Evolutionary conservation across 352 stramenopile species (phyloP).

Genomic region (Pythium rhizo-oryzae): DNA sequence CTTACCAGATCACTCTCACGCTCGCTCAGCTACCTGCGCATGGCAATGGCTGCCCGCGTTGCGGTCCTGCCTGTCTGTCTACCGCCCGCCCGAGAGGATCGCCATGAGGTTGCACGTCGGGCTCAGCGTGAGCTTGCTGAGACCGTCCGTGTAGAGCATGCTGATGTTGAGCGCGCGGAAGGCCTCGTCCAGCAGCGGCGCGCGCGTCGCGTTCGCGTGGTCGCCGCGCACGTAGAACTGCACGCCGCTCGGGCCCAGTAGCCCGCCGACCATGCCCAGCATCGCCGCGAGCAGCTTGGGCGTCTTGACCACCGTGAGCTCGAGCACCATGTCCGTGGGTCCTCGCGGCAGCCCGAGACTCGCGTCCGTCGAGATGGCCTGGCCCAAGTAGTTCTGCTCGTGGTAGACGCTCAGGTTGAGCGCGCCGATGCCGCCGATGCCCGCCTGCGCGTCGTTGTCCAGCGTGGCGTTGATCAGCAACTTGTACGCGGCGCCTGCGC

Average conservation of each 20-base stretch:
- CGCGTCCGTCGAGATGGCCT: slow-evolving; percentile 47
- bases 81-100: slow-evolving; percentile 19
- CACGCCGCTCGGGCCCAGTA: slow-evolving; percentile 33
- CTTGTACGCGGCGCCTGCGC: slow-evolving; percentile 39
- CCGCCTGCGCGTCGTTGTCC: slow-evolving; percentile 45
- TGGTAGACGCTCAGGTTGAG: slow-evolving; percentile 80
- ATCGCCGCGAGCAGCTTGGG: slow-evolving; percentile 31
- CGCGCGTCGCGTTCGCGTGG: slow-evolving; percentile 48
- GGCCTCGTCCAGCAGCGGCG: slow-evolving; percentile 43
- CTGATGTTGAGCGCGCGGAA: slow-evolving; percentile 57
- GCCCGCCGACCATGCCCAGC: slow-evolving; percentile 42
- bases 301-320: slow-evolving; percentile 43
- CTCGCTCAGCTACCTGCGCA: no score
- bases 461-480: slow-evolving; percentile 71
- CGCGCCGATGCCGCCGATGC: slow-evolving; percentile 55
- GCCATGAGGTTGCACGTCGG: slow-evolving; percentile 23
- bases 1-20: no score
- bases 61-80: slow-evolving; percentile 1
- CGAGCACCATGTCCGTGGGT: slow-evolving; percentile 47
- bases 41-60: no score
- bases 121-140: slow-evolving; percentile 37
- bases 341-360: slow-evolving; percentile 36
- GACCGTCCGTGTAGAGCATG: slow-evolving; percentile 60
- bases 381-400: slow-evolving; percentile 61
- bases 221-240: slow-evolving; percentile 64